Base-by-base conservation (phyloP, 768 basidiomycete genomes). In the Asterophora lycoperdoides region DNA sequence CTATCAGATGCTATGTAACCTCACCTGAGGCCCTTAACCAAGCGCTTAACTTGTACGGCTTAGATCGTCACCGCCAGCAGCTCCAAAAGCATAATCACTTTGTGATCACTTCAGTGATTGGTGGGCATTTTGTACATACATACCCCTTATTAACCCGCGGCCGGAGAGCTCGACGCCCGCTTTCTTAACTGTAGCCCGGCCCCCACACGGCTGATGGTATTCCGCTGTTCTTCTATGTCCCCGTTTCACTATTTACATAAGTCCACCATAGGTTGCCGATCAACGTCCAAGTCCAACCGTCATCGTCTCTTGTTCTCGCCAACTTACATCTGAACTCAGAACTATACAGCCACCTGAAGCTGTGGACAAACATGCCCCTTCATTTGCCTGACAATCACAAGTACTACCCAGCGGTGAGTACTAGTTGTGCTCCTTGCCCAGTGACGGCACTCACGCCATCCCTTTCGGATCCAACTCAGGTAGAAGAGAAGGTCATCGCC, bases 371-470 rank as follows among this genome's bases (percentile, higher is more conserved):
- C 30, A 48, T 51, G 55, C 51, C 55, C 19, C 40, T 56, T 7
- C 55, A 56, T 52, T 20, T 56, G 8, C 55, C 55, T 4, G 55
- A 56, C 15, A 28, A 28, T 14, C 55, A 56, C 14, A 56, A 46
- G 18, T 56, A 46, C 40, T 48, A 36, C 26, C 55, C 55, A 13
- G 46, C 39, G 37, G 55, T 56, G 17, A 46, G 55, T 38, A 4
- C 8, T 23, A 17, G 30, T 13, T 32, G 8, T n/a, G n/a, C n/a
- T n/a, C n/a, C 29, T 32, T 32, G 30, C 30, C 13, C 2, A 32
- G 8, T 32, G 30, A 32, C 8, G 8, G 4, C 30, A 32, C 30
- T 32, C 30, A 32, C 3, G 30, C 9, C 23, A 32, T 32, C 9
- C 5, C 29, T 29, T 10, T 5, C 5, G 10, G 10, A 29, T 10